phyloP scores from a whole-genome alignment of 768 basidiomycete genomes.

The Tremella yokohamensis region DNA sequence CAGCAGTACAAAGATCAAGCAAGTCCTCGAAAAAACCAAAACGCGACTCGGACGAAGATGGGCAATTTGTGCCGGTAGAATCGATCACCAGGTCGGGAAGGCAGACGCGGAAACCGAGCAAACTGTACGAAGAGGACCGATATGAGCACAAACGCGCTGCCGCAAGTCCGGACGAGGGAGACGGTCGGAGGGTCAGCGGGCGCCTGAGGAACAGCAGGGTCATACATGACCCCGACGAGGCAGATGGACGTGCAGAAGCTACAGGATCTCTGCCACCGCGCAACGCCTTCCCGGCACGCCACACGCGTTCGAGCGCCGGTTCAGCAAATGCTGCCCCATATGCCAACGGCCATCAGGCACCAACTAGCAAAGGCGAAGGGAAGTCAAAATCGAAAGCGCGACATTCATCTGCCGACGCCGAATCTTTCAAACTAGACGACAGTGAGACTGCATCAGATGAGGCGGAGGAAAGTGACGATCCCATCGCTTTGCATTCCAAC shows the following conservation, averaged over 20 bases:
- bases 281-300: constrained; percentile 30
- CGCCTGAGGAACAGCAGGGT: not conserved
- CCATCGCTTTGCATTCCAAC: constrained; percentile 13
- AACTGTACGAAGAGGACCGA: not conserved
- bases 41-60: not conserved
- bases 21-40: no score
- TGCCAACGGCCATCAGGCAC: constrained; percentile 11
- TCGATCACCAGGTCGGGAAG: no score
- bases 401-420: constrained; percentile 35
- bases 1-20: no score
- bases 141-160: constrained; percentile 2
- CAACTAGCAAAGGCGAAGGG: not conserved
- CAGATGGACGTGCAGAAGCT: constrained; percentile 18
- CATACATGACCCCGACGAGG: constrained; percentile 14
- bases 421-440: constrained; percentile 25
- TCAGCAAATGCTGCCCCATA: constrained; percentile 8
- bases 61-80: not conserved
- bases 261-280: constrained; percentile 14
- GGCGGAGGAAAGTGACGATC: constrained; percentile 26
- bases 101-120: constrained; percentile 1
- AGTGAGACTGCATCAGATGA: constrained; percentile 8
- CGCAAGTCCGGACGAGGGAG: constrained; percentile 9
- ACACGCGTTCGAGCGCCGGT: constrained; percentile 8
- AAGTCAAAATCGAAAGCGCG: constrained; percentile 12
- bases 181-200: not conserved